Evolutionary conservation across 176 grass and related monocot genomes (phyloP).

Genomic region (Zea luxurians): DNA sequence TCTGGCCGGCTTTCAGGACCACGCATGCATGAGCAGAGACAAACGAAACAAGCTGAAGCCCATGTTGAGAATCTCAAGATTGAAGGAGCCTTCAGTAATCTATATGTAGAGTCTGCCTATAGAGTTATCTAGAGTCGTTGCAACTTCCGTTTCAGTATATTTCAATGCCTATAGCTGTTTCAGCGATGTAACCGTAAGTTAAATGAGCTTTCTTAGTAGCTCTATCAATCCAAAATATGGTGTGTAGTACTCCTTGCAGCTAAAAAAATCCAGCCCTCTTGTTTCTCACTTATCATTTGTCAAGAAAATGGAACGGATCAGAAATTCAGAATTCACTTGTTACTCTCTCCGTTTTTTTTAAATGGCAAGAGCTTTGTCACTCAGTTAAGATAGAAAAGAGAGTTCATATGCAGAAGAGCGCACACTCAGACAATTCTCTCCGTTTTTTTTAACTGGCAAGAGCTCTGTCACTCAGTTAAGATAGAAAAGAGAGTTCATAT

Average conservation of each 20-base stretch:
- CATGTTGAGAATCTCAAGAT: conserved; percentile 4
- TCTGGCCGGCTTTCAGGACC: conserved; percentile 34
- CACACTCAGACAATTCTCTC: no score
- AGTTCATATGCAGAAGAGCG: no score
- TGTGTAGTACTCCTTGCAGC: neutral
- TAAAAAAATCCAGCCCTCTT: neutral
- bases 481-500: no score
- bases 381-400: no score
- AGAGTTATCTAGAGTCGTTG: conserved; percentile 1
- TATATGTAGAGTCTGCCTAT: neutral
- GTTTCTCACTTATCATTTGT: conserved; percentile 3
- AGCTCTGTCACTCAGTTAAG: no score
- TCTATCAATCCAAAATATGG: conserved; percentile 20
- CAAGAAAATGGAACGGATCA: neutral
- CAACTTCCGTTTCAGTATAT: conserved; percentile 15
- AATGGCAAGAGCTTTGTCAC: no score
- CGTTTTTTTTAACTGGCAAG: no score
- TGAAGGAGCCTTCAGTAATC: neutral
- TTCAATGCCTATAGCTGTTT: conserved; percentile 26
- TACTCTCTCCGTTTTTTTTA: neutral
- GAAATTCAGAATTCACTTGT: neutral
- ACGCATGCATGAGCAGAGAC: conserved; percentile 19
- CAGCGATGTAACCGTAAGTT: conserved; percentile 36
- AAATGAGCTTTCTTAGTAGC: neutral
- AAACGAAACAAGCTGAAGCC: conserved; percentile 8